Evolutionary conservation across 2,329 filamentous ascomycete species (phyloP).

Genomic region (Tricladium varicosporioides): DNA sequence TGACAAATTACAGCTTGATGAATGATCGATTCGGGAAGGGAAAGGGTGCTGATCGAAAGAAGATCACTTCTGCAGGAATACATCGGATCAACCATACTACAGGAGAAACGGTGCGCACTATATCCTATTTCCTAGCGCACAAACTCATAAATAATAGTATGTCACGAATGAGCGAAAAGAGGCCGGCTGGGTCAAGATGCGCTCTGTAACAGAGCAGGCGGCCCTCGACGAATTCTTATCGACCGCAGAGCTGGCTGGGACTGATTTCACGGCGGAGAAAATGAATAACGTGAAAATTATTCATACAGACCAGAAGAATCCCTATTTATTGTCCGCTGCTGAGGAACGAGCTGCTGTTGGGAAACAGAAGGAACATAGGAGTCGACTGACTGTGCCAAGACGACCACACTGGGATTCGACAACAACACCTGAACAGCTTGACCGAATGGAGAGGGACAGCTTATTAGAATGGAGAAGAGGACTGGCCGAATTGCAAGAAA

Average conservation of each 20-base stretch:
- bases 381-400: slow-evolving; percentile 81
- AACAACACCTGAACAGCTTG: slow-evolving; percentile 81
- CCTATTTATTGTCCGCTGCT: slow-evolving; percentile 79
- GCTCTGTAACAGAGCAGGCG: slow-evolving; percentile 94
- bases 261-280: slow-evolving; percentile 98
- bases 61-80: slow-evolving; percentile 53
- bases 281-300: slow-evolving; percentile 99
- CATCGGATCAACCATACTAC: slow-evolving; percentile 72
- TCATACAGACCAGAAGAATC: slow-evolving; percentile 93
- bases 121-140: not conserved
- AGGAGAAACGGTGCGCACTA: slow-evolving; percentile 62
- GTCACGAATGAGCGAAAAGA: slow-evolving; percentile 88
- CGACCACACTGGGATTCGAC: slow-evolving; percentile 83
- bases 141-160: slow-evolving; percentile 54
- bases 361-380: slow-evolving; percentile 81
- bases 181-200: slow-evolving; percentile 98
- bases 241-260: slow-evolving; percentile 94
- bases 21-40: slow-evolving; percentile 97
- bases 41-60: slow-evolving; percentile 80
- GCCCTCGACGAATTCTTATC: slow-evolving; percentile 95
- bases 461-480: slow-evolving; percentile 88
- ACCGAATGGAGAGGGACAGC: slow-evolving; percentile 73
- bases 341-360: slow-evolving; percentile 77
- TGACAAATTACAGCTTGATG: slow-evolving; percentile 66
- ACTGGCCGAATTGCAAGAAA: slow-evolving; percentile 88